These are phyloP conservation scores for Yamadazyma insecticola DNA, from an alignment of 805 yeast genomes.

Conservation along the genomic window DNA sequence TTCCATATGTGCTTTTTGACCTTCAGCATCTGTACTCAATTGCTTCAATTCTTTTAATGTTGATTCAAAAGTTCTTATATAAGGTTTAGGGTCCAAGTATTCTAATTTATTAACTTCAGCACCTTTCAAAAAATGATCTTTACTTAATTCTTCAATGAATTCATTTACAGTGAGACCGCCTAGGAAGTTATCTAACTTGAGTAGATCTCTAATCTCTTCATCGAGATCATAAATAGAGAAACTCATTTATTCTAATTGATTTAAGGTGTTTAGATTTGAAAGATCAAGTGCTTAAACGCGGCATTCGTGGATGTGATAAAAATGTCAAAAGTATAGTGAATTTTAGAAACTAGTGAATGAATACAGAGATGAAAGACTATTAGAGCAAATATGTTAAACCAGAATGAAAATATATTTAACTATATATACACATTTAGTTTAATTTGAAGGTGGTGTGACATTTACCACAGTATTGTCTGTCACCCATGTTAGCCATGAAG, in stretches of 20 bases:
- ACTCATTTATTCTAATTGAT: too few species aligned
- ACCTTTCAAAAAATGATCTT: constrained; percentile 53
- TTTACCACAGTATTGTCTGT: constrained; percentile 99
- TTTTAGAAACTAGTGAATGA: too few species aligned
- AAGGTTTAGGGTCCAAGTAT: constrained; percentile 86
- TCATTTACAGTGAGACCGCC: constrained; percentile 71
- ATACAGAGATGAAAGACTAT: too few species aligned
- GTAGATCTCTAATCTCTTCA: constrained; percentile 52
- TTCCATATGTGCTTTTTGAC: constrained; percentile 48
- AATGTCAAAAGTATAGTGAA: too few species aligned
- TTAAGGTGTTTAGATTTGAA: too few species aligned
- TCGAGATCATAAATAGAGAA: constrained; percentile 57
- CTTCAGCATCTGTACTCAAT: constrained; percentile 52
- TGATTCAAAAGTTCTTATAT: constrained; percentile 87
- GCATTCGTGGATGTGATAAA: too few species aligned
- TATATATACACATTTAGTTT: constrained; percentile 2
- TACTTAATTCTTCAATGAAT: constrained; percentile 74
- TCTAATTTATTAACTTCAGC: constrained; percentile 49
- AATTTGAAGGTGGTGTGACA: constrained; percentile 91
- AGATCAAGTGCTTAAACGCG: too few species aligned
- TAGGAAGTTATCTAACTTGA: constrained; percentile 59
- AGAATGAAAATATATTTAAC: background rate
- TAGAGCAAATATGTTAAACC: too few species aligned
- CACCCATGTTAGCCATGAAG: constrained; percentile 98
- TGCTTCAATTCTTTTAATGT: constrained; percentile 67